Evolutionary conservation across 441 rosid genomes (phyloP).

Genomic region (Syzygium syzygioides): DNA sequence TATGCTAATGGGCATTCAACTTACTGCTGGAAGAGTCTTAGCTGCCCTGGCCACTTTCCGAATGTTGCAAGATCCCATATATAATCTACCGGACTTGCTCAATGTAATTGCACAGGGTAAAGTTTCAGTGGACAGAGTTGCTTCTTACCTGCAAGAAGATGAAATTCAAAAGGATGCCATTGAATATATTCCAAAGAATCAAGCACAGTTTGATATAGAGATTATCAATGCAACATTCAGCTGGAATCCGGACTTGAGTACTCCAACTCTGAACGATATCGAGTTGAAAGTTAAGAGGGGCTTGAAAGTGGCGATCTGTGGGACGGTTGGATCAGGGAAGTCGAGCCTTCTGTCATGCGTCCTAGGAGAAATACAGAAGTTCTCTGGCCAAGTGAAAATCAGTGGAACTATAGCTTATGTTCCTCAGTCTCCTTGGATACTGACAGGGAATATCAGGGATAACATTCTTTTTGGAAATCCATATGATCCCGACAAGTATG

Average conservation of each 20-base stretch:
- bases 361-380: slow-evolving; percentile 80
- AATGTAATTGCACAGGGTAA: slow-evolving; percentile 69
- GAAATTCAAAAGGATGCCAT: slow-evolving; percentile 69
- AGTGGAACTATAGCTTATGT: slow-evolving; percentile 92
- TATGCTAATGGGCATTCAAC: slow-evolving; percentile 57
- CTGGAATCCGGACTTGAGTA: slow-evolving; percentile 57
- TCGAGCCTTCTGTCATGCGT: slow-evolving; percentile 82
- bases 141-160: slow-evolving; percentile 66
- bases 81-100: slow-evolving; percentile 81
- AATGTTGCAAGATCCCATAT: slow-evolving; percentile 88
- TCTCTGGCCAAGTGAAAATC: slow-evolving; percentile 65
- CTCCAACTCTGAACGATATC: slow-evolving; percentile 56
- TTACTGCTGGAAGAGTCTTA: slow-evolving; percentile 86
- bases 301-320: slow-evolving; percentile 91
- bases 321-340: slow-evolving; percentile 94
- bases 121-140: slow-evolving; percentile 85
- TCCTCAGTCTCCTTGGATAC: slow-evolving; percentile 92
- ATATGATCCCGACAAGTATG: slow-evolving; percentile 47
- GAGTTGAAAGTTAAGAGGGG: slow-evolving; percentile 64
- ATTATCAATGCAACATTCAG: slow-evolving; percentile 63
- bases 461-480: slow-evolving; percentile 84
- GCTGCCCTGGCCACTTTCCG: slow-evolving; percentile 92
- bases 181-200: slow-evolving; percentile 36
- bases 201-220: slow-evolving; percentile 47
- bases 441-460: slow-evolving; percentile 79